These are phyloP conservation scores for Mortierella sp. DNA, from an alignment of 371 early-diverging fungal genomes.

Conservation along the genomic window DNA sequence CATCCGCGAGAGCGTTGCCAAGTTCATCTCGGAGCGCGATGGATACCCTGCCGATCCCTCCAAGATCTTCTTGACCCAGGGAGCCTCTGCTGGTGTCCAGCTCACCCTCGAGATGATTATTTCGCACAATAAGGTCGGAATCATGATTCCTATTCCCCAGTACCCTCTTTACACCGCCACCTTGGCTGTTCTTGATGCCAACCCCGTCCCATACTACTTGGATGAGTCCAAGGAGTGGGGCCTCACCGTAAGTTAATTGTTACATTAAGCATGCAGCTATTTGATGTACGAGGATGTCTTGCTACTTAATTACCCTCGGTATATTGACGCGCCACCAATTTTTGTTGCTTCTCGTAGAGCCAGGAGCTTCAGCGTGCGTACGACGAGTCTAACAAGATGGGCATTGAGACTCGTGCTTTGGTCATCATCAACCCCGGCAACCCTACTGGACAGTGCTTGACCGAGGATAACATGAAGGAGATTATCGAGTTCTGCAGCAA, in stretches of 20 bases:
- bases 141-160: conserved; percentile 99
- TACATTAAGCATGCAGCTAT: not conserved
- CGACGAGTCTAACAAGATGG: conserved; percentile 74
- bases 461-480: conserved; percentile 86
- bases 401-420: conserved; percentile 92
- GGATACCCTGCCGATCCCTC: conserved; percentile 88
- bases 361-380: conserved; percentile 77
- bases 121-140: conserved; percentile 83
- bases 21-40: conserved; percentile 87
- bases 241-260: conserved; percentile 62
- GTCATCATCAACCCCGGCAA: conserved; percentile 99
- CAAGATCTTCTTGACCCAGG: conserved; percentile 93
- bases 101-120: conserved; percentile 87
- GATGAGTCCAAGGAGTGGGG: conserved; percentile 92
- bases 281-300: not conserved
- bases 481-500: conserved; percentile 89
- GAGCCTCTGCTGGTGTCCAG: conserved; percentile 94
- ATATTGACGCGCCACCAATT: not conserved
- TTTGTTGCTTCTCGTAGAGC: conserved; percentile 27
- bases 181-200: conserved; percentile 84
- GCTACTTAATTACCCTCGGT: not conserved
- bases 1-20: conserved; percentile 90
- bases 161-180: conserved; percentile 99
- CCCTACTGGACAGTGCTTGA: conserved; percentile 95
- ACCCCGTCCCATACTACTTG: conserved; percentile 93